A percentile compares a stretch with the other conserved stretches of the same genome.
Conservation (phyloP, 2,329 filamentous ascomycete species). For the Oidium heveae region DNA sequence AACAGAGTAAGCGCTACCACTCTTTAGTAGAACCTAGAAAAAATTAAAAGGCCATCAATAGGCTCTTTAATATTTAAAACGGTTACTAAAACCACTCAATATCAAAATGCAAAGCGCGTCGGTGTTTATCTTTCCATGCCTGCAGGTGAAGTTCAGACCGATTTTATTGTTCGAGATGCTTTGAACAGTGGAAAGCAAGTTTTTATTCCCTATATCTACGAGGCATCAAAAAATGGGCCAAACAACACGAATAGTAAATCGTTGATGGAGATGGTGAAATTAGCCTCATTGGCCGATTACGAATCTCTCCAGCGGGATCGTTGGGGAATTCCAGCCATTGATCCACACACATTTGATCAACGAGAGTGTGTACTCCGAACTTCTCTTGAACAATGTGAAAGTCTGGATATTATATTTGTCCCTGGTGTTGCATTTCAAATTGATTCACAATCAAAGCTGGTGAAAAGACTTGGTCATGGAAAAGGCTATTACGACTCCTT, state of each 20-base stretch:
- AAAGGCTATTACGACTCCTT: conserved; percentile 96
- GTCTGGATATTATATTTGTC: conserved; percentile 68
- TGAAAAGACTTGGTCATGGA: conserved; percentile 70
- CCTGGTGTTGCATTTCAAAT: conserved; percentile 81
- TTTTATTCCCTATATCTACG: conserved; percentile 76
- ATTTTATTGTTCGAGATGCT: conserved; percentile 58
- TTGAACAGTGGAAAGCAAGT: conserved; percentile 56
- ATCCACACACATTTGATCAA: conserved; percentile 32
- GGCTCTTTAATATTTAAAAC: conserved; percentile 19
- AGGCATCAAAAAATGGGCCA: conserved; percentile 16
- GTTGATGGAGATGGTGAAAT: conserved; percentile 86
- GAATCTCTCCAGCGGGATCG: conserved; percentile 49
- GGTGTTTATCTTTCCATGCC: conserved; percentile 92
- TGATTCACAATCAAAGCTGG: conserved; percentile 22
- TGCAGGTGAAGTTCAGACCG: conserved; percentile 60
- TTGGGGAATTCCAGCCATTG: conserved; percentile 88
- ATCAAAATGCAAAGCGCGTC: conserved; percentile 46
- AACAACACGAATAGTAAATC: conserved; percentile 23
- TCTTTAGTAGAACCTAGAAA: too few species aligned
- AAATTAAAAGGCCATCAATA: too few species aligned
- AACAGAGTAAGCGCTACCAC: conserved; percentile 39
- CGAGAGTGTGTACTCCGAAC: conserved; percentile 52
- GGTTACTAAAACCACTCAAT: conserved; percentile 45
- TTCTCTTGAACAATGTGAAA: conserved; percentile 18
- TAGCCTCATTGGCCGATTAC: conserved; percentile 52